A percentile compares a stretch with the other conserved stretches of the same genome.
These are phyloP conservation scores for Colletotrichum eleusines DNA, from an alignment of 2,329 filamentous ascomycete genomes.

Conservation along the genomic window DNA sequence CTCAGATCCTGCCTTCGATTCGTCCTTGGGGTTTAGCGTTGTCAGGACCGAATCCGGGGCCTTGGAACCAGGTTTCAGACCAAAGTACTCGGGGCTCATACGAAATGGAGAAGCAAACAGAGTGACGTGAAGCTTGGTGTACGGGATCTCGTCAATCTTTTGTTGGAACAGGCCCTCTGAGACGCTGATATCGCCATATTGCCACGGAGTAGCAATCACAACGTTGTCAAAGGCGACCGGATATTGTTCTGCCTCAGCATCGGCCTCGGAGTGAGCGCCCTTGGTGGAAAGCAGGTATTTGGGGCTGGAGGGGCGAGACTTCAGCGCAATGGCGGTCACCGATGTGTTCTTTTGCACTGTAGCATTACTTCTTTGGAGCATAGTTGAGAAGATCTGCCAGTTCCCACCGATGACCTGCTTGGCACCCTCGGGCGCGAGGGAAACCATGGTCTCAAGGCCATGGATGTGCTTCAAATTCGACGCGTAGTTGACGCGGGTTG, in stretches of 20 bases:
- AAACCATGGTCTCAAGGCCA: conserved; percentile 89
- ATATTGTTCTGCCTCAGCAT: conserved; percentile 53
- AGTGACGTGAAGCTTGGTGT: conserved; percentile 88
- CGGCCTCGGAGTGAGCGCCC: conserved; percentile 42
- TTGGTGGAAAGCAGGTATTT: conserved; percentile 62
- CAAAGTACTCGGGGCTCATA: conserved; percentile 81
- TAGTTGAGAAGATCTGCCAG: conserved; percentile 91
- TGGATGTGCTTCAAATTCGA: conserved; percentile 90
- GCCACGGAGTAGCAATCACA: conserved; percentile 85
- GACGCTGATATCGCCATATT: conserved; percentile 78
- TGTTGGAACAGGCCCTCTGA: conserved; percentile 76
- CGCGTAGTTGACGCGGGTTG: conserved; percentile 94
- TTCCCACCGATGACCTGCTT: conserved; percentile 86
- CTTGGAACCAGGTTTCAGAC: conserved; percentile 65
- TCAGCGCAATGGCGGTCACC: conserved; percentile 70
- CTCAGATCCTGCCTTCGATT: conserved; percentile 60
- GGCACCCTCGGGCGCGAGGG: conserved; percentile 89
- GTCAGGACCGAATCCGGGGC: conserved; percentile 85
- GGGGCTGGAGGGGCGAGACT: conserved; percentile 52
- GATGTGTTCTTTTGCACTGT: conserved; percentile 74
- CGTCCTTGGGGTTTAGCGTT: conserved; percentile 75
- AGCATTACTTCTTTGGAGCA: conserved; percentile 76
- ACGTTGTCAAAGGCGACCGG: conserved; percentile 79
- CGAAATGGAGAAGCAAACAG: conserved; percentile 83
- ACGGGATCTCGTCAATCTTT: conserved; percentile 82